Evolutionary conservation across 768 basidiomycete genomes (phyloP).

Genomic region (Trichaptum fuscoviolaceum): DNA sequence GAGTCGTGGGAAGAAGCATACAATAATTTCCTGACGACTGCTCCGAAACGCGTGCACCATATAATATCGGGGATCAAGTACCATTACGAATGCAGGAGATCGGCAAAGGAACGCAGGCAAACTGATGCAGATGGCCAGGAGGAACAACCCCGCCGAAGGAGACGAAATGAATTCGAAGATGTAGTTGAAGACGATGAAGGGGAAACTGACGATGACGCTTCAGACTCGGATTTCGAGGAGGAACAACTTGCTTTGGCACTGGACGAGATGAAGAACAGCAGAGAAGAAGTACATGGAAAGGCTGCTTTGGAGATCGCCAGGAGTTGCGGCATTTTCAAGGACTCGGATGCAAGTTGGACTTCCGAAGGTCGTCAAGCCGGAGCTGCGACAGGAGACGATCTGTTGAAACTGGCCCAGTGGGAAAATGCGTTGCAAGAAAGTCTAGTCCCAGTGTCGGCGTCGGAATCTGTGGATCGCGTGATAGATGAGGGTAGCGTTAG

Average conservation of each 20-base stretch:
- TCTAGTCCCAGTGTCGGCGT: too few relatives aligned
- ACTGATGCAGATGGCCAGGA: not conserved
- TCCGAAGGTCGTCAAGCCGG: too few relatives aligned
- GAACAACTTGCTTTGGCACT: not conserved
- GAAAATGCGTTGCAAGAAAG: not conserved
- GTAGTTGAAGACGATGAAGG: not conserved
- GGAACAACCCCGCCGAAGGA: not conserved
- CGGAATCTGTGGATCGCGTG: not conserved
- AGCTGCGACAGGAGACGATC: constrained; percentile 3
- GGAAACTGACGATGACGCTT: not conserved
- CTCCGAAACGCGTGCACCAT: not conserved
- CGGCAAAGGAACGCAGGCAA: too few relatives aligned
- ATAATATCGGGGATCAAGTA: constrained; percentile 29
- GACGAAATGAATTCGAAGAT: constrained; percentile 1
- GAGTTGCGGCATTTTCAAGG: too few relatives aligned
- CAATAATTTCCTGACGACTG: constrained; percentile 8
- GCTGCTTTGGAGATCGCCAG: not conserved
- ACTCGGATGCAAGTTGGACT: too few relatives aligned
- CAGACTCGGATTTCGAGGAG: not conserved
- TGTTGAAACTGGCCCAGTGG: not conserved
- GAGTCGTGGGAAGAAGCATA: constrained; percentile 24
- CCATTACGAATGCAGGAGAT: constrained; percentile 26
- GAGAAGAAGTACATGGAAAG: not conserved
- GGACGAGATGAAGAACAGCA: not conserved
- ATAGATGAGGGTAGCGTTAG: too few relatives aligned